Evolutionary conservation across 495 filamentous ascomycete species (phyloP).

Genomic region (Penicillium coprophilum): DNA sequence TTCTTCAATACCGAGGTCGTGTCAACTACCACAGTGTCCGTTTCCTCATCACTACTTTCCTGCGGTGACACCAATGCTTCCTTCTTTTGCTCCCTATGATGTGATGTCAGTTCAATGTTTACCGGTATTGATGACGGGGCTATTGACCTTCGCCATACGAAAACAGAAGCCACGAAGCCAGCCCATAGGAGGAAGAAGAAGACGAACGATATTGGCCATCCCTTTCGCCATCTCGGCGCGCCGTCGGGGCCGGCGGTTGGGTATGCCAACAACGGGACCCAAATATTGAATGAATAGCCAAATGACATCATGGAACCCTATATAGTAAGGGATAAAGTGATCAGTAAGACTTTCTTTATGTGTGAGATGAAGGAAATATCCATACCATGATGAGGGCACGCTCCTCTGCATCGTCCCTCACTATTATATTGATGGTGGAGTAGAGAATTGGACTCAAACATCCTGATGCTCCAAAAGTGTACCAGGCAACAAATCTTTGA

Average conservation of each 20-base stretch:
- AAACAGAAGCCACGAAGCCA: slow-evolving; percentile 38
- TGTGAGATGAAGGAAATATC: background rate
- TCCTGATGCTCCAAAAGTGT: slow-evolving; percentile 40
- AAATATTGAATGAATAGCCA: slow-evolving; percentile 50
- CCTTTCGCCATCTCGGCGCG: slow-evolving; percentile 46
- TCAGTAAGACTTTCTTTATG: background rate
- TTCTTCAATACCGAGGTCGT: background rate
- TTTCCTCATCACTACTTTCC: slow-evolving; percentile 19
- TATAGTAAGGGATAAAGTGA: background rate
- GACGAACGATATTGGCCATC: slow-evolving; percentile 43
- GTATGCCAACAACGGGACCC: slow-evolving; percentile 46
- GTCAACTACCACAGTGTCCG: slow-evolving; percentile 15
- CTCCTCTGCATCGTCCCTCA: slow-evolving; percentile 47
- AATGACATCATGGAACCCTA: slow-evolving; percentile 53
- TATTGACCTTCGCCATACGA: slow-evolving; percentile 38
- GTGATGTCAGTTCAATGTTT: background rate
- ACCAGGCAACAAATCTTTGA: slow-evolving; percentile 47
- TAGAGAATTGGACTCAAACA: slow-evolving; percentile 48
- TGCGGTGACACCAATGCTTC: background rate
- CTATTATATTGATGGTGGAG: slow-evolving; percentile 48
- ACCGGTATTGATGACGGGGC: background rate
- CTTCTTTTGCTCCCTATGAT: slow-evolving; percentile 18
- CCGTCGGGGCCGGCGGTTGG: slow-evolving; percentile 44
- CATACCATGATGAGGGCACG: slow-evolving; percentile 47
- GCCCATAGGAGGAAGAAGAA: slow-evolving; percentile 45